Conservation (phyloP, 805 yeast species). For the Kurtzmaniella fragi region DNA sequence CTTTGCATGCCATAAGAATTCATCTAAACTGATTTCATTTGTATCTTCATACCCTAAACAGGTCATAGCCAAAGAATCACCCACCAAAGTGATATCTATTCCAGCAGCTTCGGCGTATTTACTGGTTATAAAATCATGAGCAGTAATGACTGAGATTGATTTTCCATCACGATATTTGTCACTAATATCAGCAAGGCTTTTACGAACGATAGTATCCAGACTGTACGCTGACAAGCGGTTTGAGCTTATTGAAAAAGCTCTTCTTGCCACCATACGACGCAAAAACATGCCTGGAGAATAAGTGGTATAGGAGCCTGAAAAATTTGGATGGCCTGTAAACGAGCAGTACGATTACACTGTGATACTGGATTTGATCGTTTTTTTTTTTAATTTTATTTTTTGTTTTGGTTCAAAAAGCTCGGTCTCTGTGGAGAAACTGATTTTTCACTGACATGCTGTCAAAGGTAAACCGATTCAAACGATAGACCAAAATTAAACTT, state of each 20-base stretch:
- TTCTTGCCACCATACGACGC: background rate
- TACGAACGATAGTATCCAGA: slow-evolving; percentile 8
- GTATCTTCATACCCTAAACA: slow-evolving; percentile 78
- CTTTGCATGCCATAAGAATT: slow-evolving; percentile 69
- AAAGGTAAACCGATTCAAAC: too few species aligned
- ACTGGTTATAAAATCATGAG: slow-evolving; percentile 81
- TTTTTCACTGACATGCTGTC: too few species aligned
- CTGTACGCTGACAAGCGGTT: slow-evolving; percentile 8
- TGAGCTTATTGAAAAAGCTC: slow-evolving; percentile 4
- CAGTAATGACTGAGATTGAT: slow-evolving; percentile 57
- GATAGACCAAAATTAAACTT: too few species aligned
- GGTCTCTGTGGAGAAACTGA: too few species aligned
- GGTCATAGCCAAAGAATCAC: slow-evolving; percentile 93
- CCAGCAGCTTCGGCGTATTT: slow-evolving; percentile 60
- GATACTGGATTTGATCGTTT: too few species aligned
- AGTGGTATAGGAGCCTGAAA: too few species aligned
- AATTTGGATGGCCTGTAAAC: too few species aligned
- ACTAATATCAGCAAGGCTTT: slow-evolving; percentile 17
- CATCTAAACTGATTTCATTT: slow-evolving; percentile 69
- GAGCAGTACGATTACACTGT: too few species aligned
- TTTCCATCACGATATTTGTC: slow-evolving; percentile 12
- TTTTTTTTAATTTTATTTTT: background rate
- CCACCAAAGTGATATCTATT: slow-evolving; percentile 71
- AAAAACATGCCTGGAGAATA: too few species aligned
- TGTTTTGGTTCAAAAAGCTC: background rate